These are phyloP conservation scores for Tetracladium maxilliforme DNA, from an alignment of 2,329 filamentous ascomycete genomes.

Conservation along the genomic window DNA sequence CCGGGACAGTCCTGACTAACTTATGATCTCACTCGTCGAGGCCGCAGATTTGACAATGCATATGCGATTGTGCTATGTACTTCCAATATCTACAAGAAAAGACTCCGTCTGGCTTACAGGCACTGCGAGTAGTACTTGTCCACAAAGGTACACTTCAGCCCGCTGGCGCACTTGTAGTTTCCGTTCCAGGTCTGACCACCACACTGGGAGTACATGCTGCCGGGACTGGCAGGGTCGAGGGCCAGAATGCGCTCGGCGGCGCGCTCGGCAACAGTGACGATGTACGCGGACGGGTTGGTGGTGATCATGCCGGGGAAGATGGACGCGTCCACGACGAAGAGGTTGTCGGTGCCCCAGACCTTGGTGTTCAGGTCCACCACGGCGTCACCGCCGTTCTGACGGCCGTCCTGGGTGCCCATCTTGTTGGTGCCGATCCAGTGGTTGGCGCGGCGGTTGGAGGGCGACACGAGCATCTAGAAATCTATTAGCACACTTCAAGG, in stretches of 20 bases:
- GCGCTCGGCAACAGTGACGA: slow-evolving; percentile 49
- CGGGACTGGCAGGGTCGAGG: slow-evolving; percentile 11
- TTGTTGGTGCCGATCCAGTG: slow-evolving; percentile 45
- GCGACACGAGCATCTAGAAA: slow-evolving; percentile 22
- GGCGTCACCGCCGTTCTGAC: slow-evolving; percentile 31
- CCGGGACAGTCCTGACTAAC: too few species aligned
- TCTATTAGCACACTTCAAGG: too few species aligned
- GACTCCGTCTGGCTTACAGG: too few species aligned
- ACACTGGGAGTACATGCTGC: neutral
- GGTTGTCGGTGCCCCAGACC: slow-evolving; percentile 53
- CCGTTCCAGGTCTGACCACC: neutral
- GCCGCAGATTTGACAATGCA: too few species aligned
- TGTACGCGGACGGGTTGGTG: slow-evolving; percentile 51
- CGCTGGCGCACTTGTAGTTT: neutral
- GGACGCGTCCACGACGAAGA: slow-evolving; percentile 53
- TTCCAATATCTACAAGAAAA: too few species aligned
- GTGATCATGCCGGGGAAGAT: slow-evolving; percentile 57
- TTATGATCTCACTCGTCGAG: too few species aligned
- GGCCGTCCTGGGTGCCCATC: slow-evolving; percentile 41
- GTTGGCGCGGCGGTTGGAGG: slow-evolving; percentile 25
- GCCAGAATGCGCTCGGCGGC: slow-evolving; percentile 36
- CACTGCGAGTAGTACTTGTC: too few species aligned
- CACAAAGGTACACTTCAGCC: too few species aligned
- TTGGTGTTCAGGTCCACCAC: slow-evolving; percentile 49
- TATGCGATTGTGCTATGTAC: too few species aligned